phyloP scores from a whole-genome alignment of 768 basidiomycete genomes.

The Pleurotus giganteus region DNA sequence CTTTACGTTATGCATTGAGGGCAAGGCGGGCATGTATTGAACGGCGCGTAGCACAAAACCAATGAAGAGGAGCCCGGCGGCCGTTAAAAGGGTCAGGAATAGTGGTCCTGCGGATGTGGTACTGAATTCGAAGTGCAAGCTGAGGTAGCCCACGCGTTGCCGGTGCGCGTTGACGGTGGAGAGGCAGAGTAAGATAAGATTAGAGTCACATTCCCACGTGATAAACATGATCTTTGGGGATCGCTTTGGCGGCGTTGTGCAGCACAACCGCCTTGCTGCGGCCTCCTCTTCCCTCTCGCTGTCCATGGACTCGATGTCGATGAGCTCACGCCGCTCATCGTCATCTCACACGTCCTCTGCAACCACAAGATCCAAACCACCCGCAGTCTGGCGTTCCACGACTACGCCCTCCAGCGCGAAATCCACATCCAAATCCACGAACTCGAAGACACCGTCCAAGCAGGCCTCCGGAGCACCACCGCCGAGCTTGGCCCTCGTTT shows the following conservation, averaged over 20 bases:
- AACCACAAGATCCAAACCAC: neutral
- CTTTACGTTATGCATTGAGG: no score
- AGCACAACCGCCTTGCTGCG: neutral
- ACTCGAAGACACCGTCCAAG: neutral
- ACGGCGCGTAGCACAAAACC: no score
- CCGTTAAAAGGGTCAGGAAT: no score
- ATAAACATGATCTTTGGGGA: neutral
- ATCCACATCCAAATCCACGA: neutral
- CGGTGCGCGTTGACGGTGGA: no score
- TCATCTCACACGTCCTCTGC: neutral
- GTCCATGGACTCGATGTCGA: no score
- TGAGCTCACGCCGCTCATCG: neutral
- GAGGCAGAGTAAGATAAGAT: no score
- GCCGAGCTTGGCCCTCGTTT: slow-evolving; percentile 33
- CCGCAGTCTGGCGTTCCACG: neutral
- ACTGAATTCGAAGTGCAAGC: no score
- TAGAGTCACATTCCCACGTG: neutral
- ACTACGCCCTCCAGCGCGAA: neutral
- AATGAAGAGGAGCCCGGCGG: no score
- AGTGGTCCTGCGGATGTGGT: no score
- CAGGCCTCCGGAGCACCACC: neutral
- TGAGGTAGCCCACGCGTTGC: no score
- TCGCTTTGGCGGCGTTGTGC: neutral
- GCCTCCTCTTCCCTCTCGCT: no score
- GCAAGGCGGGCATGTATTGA: no score